These are phyloP conservation scores for Solanum pimpinellifolium DNA, from an alignment of 257 asterid species.

Conservation along the genomic window DNA sequence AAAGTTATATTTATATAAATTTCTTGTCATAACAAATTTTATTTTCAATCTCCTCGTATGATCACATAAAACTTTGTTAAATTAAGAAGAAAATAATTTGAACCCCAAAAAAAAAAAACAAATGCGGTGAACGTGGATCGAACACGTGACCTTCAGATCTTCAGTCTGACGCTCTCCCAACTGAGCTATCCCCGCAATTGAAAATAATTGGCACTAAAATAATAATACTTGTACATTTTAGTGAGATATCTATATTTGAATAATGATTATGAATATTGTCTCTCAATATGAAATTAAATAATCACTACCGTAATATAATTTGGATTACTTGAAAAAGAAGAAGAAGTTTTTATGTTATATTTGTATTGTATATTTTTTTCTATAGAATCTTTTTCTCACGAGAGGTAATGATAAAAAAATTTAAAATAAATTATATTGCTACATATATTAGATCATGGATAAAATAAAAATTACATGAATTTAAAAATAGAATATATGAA, in stretches of 20 bases:
- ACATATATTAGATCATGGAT: background rate
- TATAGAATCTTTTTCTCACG: background rate
- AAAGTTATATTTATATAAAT: background rate
- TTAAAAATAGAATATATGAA: background rate
- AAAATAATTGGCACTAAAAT: background rate
- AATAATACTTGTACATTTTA: rapidly evolving
- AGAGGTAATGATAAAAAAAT: background rate
- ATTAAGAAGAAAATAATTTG: no score
- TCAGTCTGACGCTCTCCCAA: constrained; percentile 97
- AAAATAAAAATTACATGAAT: background rate
- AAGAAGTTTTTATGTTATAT: background rate
- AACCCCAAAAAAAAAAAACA: no score
- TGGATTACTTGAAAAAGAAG: background rate
- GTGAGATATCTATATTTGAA: background rate
- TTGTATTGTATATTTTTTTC: background rate
- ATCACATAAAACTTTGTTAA: background rate
- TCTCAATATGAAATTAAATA: background rate
- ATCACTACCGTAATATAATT: background rate
- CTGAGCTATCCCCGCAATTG: constrained; percentile 61
- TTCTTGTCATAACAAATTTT: background rate
- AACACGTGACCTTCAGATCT: constrained; percentile 88
- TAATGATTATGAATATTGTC: background rate
- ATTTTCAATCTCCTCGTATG: background rate
- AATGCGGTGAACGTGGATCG: constrained; percentile 68
- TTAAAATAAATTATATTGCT: background rate